A percentile compares a stretch with the other conserved stretches of the same genome.
phyloP scores from a whole-genome alignment of 805 yeast genomes.

The Teunomyces aglyptinius region DNA sequence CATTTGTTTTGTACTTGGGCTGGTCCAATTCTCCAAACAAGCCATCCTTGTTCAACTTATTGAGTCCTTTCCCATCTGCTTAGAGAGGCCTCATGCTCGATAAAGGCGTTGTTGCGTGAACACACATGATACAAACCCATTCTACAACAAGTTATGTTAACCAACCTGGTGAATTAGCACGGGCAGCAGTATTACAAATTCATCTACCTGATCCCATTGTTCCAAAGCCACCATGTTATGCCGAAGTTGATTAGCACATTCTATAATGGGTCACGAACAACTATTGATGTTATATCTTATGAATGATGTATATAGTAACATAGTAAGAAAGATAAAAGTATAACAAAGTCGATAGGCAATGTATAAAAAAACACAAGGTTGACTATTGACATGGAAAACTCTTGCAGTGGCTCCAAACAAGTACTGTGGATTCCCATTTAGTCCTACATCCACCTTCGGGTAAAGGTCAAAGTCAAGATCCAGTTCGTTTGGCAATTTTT shows the following conservation, averaged over 20 bases:
- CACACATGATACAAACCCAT: too few relatives aligned
- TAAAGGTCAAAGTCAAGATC: too few relatives aligned
- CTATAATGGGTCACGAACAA: not conserved
- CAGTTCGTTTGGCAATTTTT: not conserved
- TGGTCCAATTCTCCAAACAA: conserved; percentile 70
- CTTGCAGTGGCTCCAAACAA: too few relatives aligned
- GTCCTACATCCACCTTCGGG: too few relatives aligned
- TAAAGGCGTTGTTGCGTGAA: not conserved
- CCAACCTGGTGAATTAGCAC: too few relatives aligned
- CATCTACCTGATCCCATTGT: too few relatives aligned
- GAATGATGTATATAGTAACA: conserved; percentile 3
- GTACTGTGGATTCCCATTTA: too few relatives aligned
- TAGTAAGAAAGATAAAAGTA: not conserved
- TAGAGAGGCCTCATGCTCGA: conserved; percentile 28
- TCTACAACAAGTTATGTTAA: too few relatives aligned
- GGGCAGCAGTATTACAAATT: too few relatives aligned
- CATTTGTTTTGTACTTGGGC: conserved; percentile 86
- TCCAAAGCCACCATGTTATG: too few relatives aligned
- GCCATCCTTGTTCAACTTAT: conserved; percentile 73
- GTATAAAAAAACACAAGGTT: not conserved
- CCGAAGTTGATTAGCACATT: not conserved
- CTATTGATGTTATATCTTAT: conserved; percentile 3
- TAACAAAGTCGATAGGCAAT: not conserved
- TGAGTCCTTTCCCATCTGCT: conserved; percentile 79
- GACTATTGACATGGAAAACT: too few relatives aligned